A percentile compares a stretch with the other conserved stretches of the same genome.
These are phyloP conservation scores for Globisporangium cylindrosporum DNA, from an alignment of 352 stramenopile species.

Conservation along the genomic window DNA sequence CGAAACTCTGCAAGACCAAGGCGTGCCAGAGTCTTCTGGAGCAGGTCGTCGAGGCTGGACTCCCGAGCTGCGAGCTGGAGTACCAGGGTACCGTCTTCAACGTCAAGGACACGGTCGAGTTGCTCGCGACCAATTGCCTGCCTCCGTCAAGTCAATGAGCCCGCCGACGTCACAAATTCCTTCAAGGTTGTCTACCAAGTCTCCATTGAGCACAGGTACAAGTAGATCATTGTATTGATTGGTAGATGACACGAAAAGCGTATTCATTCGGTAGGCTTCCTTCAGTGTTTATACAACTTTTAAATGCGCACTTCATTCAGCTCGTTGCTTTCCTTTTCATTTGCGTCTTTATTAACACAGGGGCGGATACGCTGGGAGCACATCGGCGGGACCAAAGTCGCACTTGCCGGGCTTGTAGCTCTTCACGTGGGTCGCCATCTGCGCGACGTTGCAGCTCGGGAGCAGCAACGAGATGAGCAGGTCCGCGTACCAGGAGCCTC, in stretches of 20 bases:
- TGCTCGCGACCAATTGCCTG: neutral
- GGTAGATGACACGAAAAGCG: neutral
- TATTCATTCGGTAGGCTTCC: neutral
- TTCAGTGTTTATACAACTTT: neutral
- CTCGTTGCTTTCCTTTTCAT: neutral
- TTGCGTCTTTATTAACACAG: neutral
- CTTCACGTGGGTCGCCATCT: conserved; percentile 34
- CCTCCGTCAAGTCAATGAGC: neutral
- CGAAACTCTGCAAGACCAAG: neutral
- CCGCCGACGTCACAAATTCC: no score
- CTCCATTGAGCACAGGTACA: neutral
- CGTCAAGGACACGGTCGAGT: neutral
- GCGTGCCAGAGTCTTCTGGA: neutral
- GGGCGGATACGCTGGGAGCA: conserved; percentile 22
- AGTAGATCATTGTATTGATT: neutral
- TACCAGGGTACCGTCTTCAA: neutral
- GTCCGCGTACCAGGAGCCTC: conserved; percentile 18
- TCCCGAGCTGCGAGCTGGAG: neutral
- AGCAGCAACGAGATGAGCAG: conserved; percentile 16
- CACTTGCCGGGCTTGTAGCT: conserved; percentile 60
- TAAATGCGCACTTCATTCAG: neutral
- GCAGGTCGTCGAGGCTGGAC: neutral
- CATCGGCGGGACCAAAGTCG: conserved; percentile 45
- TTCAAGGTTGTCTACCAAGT: neutral
- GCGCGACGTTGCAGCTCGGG: conserved; percentile 27